These are phyloP conservation scores for Discostella stelligeroides DNA, from an alignment of 108 stramenopile species.

Conservation along the genomic window DNA sequence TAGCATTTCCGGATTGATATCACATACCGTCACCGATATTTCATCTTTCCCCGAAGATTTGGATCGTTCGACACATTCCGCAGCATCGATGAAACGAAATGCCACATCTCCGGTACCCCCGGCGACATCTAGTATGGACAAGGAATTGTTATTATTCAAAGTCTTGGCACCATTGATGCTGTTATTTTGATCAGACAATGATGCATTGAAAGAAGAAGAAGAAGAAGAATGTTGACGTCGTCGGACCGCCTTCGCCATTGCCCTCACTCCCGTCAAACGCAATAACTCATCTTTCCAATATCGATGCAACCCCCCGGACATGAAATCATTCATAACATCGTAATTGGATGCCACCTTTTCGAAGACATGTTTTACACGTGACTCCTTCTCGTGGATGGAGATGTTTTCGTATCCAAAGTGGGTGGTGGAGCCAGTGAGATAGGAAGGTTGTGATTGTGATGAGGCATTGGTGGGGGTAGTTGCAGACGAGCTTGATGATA, in stretches of 20 bases:
- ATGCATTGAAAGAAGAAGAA: too few relatives aligned
- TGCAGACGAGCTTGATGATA: too few relatives aligned
- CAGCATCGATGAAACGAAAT: conserved; percentile 90
- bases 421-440: conserved; percentile 56
- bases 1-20: conserved; percentile 98
- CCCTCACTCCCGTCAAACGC: conserved; percentile 61
- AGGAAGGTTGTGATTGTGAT: conserved; percentile 15
- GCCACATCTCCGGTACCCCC: conserved; percentile 99
- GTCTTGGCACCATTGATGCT: background rate
- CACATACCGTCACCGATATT: conserved; percentile 91
- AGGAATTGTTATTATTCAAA: background rate
- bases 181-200: background rate
- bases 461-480: background rate
- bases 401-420: conserved; percentile 86
- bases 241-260: conserved; percentile 65
- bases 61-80: conserved; percentile 63
- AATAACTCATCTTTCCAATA: conserved; percentile 98
- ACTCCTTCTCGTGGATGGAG: conserved; percentile 72
- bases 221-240: conserved; percentile 14
- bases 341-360: conserved; percentile 88
- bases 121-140: conserved; percentile 92
- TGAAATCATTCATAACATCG: conserved; percentile 99
- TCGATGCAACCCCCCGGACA: conserved; percentile 94
- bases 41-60: conserved; percentile 60
- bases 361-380: conserved; percentile 82